Evolutionary conservation across 352 stramenopile species (phyloP).

Genomic region (Plasmopara muralis): DNA sequence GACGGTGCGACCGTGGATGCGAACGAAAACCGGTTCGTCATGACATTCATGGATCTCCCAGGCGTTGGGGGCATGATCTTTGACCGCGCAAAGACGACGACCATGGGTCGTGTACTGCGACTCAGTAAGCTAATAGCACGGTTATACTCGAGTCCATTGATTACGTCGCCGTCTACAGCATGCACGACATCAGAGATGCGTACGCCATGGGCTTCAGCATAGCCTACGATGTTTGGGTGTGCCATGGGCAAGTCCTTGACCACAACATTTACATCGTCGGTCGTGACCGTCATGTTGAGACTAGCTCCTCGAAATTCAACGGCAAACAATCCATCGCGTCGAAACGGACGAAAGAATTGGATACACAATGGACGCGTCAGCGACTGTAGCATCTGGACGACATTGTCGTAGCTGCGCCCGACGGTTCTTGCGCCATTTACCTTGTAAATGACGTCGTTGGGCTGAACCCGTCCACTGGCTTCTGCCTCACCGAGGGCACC

Average conservation of each 20-base stretch:
- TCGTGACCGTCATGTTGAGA: slow-evolving; percentile 85
- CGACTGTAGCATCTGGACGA: slow-evolving; percentile 84
- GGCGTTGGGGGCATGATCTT: slow-evolving; percentile 56
- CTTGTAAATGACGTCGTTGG: slow-evolving; percentile 84
- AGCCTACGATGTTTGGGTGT: slow-evolving; percentile 77
- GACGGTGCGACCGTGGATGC: slow-evolving; percentile 62
- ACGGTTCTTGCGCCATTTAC: slow-evolving; percentile 70
- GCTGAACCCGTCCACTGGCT: slow-evolving; percentile 42
- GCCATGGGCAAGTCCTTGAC: slow-evolving; percentile 79
- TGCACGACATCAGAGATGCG: slow-evolving; percentile 77
- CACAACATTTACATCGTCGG: slow-evolving; percentile 79
- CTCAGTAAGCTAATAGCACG: slow-evolving; percentile 74
- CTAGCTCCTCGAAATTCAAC: slow-evolving; percentile 74
- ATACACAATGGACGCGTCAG: slow-evolving; percentile 64
- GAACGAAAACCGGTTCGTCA: slow-evolving; percentile 67
- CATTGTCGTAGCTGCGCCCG: slow-evolving; percentile 69
- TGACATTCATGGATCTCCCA: slow-evolving; percentile 40
- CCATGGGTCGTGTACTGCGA: slow-evolving; percentile 54
- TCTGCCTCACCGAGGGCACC: slow-evolving; percentile 50
- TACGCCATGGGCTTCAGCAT: slow-evolving; percentile 74
- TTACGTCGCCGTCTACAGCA: slow-evolving; percentile 69
- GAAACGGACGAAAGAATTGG: slow-evolving; percentile 77
- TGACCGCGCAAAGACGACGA: slow-evolving; percentile 73
- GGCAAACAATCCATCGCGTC: slow-evolving; percentile 71
- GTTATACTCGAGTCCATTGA: slow-evolving; percentile 76